Evolutionary conservation across 31 red algal genomes (phyloP), one percentile per base, ranked within the genome.

Genomic region (Asparagopsis taxiformis): DNA sequence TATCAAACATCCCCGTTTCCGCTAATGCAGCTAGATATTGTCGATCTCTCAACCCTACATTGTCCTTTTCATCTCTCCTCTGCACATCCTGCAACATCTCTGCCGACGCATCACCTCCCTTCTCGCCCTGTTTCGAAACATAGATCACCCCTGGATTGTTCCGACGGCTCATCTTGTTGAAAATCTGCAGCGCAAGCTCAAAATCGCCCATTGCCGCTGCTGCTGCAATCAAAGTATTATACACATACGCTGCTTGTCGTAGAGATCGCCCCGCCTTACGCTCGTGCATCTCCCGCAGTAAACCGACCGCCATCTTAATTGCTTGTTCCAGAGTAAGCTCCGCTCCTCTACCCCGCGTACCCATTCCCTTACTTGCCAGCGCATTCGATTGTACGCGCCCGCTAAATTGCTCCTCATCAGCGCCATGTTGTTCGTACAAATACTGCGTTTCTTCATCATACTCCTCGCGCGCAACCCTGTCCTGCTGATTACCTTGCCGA

Each of bases 131-230:
- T 2, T 34, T 38, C 2, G 57, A 55, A 50, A 82, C 30, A 35
- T 82, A 72, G 1, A 82, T 61, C 33, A 82, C 51, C 16, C 37
- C 57, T 10, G 34, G 78, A 49, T 82, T 82, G 78, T 82, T 82
- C 44, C 43, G 51, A 17, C 31, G 16, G 28, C 53, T 82, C 78
- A 82, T 82, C 57, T 70, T 82, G 66, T 72, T 70, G 50, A 82
- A 82, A 31, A 82, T 64, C 58, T 82, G 78, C 3, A 72, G 44
- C 9, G 78, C 51, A 2, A 82, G 78, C 25, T 82, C 66, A 22
- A 82, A 71, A 23, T 82, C 66, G 13, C 55, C 66, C 21, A 59
- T 46, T 3, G 54, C 67, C 6, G 66, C 78, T 52, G 66, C 65
- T 28, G 78, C 78, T 20, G 78, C 66, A 16, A 82, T 41, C 65